These are phyloP conservation scores for Plasmodium gonderi DNA, from an alignment of 169 alveolate species.

Conservation along the genomic window DNA sequence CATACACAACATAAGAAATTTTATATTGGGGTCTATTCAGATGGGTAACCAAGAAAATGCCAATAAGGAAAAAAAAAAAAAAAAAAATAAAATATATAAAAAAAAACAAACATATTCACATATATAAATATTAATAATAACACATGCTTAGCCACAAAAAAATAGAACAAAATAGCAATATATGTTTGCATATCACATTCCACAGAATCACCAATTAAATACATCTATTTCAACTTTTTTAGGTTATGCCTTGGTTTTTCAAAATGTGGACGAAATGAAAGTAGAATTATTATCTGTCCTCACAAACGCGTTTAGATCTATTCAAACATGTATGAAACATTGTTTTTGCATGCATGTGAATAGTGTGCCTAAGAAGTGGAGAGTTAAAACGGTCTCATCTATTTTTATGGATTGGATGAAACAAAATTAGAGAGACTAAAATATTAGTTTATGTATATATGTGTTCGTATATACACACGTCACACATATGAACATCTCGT, in stretches of 20 bases:
- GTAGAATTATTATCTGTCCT: conserved; percentile 49
- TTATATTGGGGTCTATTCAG: conserved; percentile 50
- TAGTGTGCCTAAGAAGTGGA: neutral
- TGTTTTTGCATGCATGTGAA: neutral
- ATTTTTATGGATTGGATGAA: neutral
- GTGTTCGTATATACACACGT: neutral
- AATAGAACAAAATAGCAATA: neutral
- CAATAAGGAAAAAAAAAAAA: too few relatives aligned
- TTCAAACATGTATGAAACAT: conserved; percentile 59
- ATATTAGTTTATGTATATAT: neutral
- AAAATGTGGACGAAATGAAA: conserved; percentile 51
- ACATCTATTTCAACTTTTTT: neutral
- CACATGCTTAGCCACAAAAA: neutral
- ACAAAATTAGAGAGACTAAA: neutral
- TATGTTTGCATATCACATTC: neutral
- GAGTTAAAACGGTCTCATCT: too few relatives aligned
- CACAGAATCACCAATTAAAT: neutral
- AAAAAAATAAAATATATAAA: neutral
- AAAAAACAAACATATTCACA: neutral
- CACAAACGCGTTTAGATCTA: conserved; percentile 57
- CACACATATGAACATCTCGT: neutral
- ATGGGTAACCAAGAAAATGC: conserved; percentile 16
- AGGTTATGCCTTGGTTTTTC: conserved; percentile 64
- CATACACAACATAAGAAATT: conserved; percentile 31
- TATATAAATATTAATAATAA: neutral